Percentiles rank a stretch among this genome's conserved stretches.
phyloP scores from a whole-genome alignment of 306 rosid species.

The Gleditsia sinensis region DNA sequence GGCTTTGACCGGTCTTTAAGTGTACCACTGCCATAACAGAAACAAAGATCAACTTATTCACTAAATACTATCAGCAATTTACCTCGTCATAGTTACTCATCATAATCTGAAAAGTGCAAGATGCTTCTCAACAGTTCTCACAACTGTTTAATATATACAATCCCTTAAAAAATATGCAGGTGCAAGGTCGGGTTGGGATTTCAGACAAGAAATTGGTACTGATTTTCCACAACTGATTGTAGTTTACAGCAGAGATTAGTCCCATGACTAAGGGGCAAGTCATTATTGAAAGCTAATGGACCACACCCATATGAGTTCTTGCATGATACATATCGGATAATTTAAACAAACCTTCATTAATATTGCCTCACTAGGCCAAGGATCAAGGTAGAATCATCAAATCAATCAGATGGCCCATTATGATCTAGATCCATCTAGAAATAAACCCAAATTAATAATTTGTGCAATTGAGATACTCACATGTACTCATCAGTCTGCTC shows the following conservation, averaged over 20 bases:
- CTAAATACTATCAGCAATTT: not conserved
- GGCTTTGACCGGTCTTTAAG: conserved; percentile 80
- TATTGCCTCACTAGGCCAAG: conserved; percentile 9
- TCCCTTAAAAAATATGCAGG: not conserved
- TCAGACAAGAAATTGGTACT: not conserved
- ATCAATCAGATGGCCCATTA: conserved; percentile 16
- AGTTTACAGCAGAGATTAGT: not conserved
- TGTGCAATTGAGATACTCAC: conserved; percentile 52
- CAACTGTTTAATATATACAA: not conserved
- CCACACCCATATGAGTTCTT: not conserved
- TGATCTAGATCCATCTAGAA: not conserved
- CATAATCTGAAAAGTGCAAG: not conserved
- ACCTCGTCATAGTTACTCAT: not conserved
- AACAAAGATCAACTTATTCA: conserved; percentile 26
- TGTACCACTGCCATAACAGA: conserved; percentile 60
- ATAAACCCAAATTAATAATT: not conserved
- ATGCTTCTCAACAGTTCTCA: not conserved
- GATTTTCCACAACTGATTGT: not conserved
- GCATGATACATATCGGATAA: not conserved
- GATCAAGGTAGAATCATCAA: conserved; percentile 16
- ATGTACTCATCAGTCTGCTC: conserved; percentile 67
- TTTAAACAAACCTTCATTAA: not conserved
- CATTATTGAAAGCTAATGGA: not conserved
- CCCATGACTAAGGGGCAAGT: conserved; percentile 19
- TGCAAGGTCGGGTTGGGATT: not conserved